A percentile compares a stretch with the other conserved stretches of the same genome.
Evolutionary conservation across 768 basidiomycete genomes (phyloP).

Genomic region (Tricholoma matsutake): DNA sequence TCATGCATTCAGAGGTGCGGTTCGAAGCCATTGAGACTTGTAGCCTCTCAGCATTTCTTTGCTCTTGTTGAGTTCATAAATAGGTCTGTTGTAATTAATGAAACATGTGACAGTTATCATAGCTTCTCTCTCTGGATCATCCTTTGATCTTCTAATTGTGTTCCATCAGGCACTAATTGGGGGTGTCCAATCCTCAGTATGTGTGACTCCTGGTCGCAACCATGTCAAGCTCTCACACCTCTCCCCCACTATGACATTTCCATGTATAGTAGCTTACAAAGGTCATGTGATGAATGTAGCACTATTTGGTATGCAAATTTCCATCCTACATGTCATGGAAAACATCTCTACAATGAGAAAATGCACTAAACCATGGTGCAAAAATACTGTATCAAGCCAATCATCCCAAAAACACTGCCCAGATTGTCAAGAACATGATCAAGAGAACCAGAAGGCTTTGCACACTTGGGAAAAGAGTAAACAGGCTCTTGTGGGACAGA

Average conservation of each 20-base stretch:
- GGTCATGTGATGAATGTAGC: background rate
- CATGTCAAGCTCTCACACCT: too few species aligned
- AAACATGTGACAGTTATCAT: too few species aligned
- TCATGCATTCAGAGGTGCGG: slow-evolving; percentile 30
- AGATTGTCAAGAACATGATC: background rate
- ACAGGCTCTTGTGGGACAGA: background rate
- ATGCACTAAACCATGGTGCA: background rate
- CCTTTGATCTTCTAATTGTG: background rate
- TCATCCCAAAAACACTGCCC: too few species aligned
- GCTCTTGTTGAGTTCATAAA: slow-evolving; percentile 29
- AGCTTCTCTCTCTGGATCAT: slow-evolving; percentile 23
- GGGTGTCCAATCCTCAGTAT: too few species aligned
- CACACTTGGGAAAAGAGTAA: too few species aligned
- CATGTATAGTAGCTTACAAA: background rate
- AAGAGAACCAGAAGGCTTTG: background rate
- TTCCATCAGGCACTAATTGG: background rate
- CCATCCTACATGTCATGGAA: background rate
- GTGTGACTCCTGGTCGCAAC: too few species aligned
- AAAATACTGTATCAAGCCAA: background rate
- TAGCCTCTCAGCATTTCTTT: slow-evolving; percentile 31
- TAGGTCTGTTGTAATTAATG: too few species aligned
- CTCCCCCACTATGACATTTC: background rate
- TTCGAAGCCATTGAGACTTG: slow-evolving; percentile 37
- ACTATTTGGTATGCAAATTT: background rate
- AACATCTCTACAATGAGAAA: background rate